These are phyloP conservation scores for Fimicolochytrium jonesii DNA, from an alignment of 192 early-diverging fungal genomes.

Conservation along the genomic window DNA sequence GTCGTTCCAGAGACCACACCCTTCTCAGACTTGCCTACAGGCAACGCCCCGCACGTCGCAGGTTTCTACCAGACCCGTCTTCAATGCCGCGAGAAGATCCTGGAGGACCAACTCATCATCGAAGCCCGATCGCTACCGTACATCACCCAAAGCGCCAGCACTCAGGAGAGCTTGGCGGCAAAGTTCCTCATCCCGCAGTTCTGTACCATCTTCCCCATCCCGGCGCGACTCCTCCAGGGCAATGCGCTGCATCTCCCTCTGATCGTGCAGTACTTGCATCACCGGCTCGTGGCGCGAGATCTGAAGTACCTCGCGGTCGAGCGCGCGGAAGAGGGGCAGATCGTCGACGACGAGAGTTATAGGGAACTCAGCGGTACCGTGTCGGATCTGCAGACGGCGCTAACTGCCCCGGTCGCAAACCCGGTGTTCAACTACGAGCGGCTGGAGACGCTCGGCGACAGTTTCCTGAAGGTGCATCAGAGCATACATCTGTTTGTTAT, in stretches of 20 bases:
- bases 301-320: not conserved
- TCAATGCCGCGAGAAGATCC: conserved; percentile 16
- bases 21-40: not conserved
- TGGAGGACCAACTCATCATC: conserved; percentile 32
- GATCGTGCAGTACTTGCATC: conserved; percentile 31
- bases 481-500: conserved; percentile 72
- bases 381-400: conserved; percentile 46
- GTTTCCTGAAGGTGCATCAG: conserved; percentile 75
- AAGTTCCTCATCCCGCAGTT: conserved; percentile 37
- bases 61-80: conserved; percentile 33
- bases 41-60: conserved; percentile 5
- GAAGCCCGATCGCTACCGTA: conserved; percentile 29
- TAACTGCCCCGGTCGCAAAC: conserved; percentile 68
- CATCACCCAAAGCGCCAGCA: conserved; percentile 23
- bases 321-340: no score
- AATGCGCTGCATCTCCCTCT: conserved; percentile 29
- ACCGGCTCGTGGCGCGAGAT: conserved; percentile 31
- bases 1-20: conserved; percentile 20
- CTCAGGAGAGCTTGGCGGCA: not conserved
- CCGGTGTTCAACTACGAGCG: conserved; percentile 78
- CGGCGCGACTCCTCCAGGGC: conserved; percentile 15
- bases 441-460: conserved; percentile 84
- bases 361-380: not conserved
- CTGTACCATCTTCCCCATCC: conserved; percentile 30
- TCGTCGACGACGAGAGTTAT: conserved; percentile 8